Evolutionary conservation across 2,329 filamentous ascomycete species (phyloP).

Genomic region (Talaromyces sp.): DNA sequence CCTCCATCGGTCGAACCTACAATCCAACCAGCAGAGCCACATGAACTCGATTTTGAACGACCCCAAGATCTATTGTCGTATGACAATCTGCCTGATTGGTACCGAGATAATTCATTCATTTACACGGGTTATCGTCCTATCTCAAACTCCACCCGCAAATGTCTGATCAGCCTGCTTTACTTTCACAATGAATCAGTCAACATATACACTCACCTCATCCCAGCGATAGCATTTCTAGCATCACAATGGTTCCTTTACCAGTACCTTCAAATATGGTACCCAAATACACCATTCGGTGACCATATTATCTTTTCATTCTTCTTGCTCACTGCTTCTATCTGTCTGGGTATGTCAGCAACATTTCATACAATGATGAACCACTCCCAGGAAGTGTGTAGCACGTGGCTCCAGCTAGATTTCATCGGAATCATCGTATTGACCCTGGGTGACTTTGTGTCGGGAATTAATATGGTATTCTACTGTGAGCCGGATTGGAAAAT

Average conservation of each 20-base stretch:
- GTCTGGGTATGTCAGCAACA: conserved; percentile 6
- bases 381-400: neutral
- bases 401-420: conserved; percentile 9
- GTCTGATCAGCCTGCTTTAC: conserved; percentile 11
- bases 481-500: conserved; percentile 4
- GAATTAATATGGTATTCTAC: conserved; percentile 12
- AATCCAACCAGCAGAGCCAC: neutral
- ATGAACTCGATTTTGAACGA: neutral
- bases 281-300: conserved; percentile 13
- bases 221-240: conserved; percentile 24
- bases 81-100: conserved; percentile 3
- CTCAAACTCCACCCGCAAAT: conserved; percentile 13
- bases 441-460: conserved; percentile 9
- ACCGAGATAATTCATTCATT: conserved; percentile 19
- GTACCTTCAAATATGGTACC: conserved; percentile 16
- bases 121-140: no score
- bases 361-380: conserved; percentile 36
- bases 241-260: conserved; percentile 18
- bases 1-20: neutral
- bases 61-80: neutral
- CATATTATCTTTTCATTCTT: conserved; percentile 24
- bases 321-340: conserved; percentile 13
- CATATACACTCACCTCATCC: conserved; percentile 29
- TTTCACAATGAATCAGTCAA: conserved; percentile 25
- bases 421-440: conserved; percentile 8